Conservation (phyloP, 2,329 filamentous ascomycete species). For the Lachnellula occidentalis region DNA sequence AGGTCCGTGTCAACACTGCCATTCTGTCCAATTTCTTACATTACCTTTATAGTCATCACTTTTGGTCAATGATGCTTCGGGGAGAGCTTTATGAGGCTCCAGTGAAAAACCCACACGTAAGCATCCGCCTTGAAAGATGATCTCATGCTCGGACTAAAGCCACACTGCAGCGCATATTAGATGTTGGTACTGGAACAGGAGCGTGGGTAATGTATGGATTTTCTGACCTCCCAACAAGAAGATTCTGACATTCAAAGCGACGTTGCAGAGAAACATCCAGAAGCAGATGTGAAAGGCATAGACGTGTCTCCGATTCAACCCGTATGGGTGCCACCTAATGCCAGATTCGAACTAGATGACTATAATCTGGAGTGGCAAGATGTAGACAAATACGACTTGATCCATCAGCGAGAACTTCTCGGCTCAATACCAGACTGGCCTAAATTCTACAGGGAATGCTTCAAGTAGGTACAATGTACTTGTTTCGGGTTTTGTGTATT, state of each 20-base stretch:
- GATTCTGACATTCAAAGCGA: constrained; percentile 5
- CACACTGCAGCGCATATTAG: constrained; percentile 13
- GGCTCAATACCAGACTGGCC: constrained; percentile 14
- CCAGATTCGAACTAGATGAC: constrained; percentile 60
- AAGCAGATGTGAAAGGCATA: constrained; percentile 44
- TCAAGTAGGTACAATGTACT: constrained; percentile 3
- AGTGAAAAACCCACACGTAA: constrained; percentile 32
- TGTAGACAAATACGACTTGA: constrained; percentile 29
- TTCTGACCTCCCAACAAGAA: neutral
- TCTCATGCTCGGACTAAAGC: neutral
- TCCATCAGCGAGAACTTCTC: constrained; percentile 23
- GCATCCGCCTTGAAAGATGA: neutral
- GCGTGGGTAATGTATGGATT: constrained; percentile 14
- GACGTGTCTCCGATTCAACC: constrained; percentile 55
- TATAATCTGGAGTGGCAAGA: constrained; percentile 39
- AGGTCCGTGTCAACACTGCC: constrained; percentile 1
- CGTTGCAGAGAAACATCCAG: constrained; percentile 44
- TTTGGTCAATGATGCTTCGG: constrained; percentile 34
- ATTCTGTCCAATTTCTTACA: neutral
- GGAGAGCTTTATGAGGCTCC: constrained; percentile 38
- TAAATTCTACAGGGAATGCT: constrained; percentile 10
- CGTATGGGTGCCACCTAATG: constrained; percentile 51
- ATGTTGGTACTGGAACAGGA: constrained; percentile 19
- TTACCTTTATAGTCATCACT: constrained; percentile 28
- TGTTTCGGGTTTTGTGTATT: neutral